Evolutionary conservation across 2,329 filamentous ascomycete species (phyloP), one percentile per base, ranked within the genome.

Genomic region (Aspergillus sp.): DNA sequence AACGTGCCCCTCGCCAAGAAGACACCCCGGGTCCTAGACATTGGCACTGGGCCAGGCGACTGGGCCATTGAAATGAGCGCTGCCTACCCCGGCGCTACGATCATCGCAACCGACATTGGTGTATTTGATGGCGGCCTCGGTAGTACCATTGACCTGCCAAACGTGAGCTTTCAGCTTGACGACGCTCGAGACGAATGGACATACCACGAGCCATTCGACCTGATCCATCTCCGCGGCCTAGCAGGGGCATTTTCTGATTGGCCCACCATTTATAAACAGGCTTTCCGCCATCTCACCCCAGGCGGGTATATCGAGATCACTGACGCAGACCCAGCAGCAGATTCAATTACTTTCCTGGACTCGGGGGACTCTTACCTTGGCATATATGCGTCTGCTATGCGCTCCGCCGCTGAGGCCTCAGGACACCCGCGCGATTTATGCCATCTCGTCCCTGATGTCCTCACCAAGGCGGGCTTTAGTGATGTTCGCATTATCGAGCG

Each of bases 21-120:
- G 24, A 44, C 61, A 6, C 62, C 66, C 18, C 67, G 75, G 38
- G 65, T 76, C 54, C 64, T 78, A 26, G 73, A 79, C 61, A 67
- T 82, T 17, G 80, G 80, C 24, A 80, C 80, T 4, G 80, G 80
- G 0, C 77, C 79, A 0, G 80, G 79, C 7, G 74, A 81, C 57
- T 82, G 80, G 80, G 78, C 79, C 20, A 72, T 80, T 12, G 76
- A 74, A 53, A 78, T 81, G 70, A 76, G 77, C 11, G 70, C 73
- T 49, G 67, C 71, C 39, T 76, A 76, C 56, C 78, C 80, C 7
- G 66, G 73, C 17, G 71, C 77, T 24, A 75, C 80, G 54, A 76
- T 82, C n/a, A 76, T 81, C 24, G 80, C 79, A 24, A 73, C 73
- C 2, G 75, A 77, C 48, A 73, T 77, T 26, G 68, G 71, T 24